Percentiles rank a stretch among this genome's conserved stretches.
Evolutionary conservation across 345 rosid genomes (phyloP).

Genomic region (Populus deltoides): DNA sequence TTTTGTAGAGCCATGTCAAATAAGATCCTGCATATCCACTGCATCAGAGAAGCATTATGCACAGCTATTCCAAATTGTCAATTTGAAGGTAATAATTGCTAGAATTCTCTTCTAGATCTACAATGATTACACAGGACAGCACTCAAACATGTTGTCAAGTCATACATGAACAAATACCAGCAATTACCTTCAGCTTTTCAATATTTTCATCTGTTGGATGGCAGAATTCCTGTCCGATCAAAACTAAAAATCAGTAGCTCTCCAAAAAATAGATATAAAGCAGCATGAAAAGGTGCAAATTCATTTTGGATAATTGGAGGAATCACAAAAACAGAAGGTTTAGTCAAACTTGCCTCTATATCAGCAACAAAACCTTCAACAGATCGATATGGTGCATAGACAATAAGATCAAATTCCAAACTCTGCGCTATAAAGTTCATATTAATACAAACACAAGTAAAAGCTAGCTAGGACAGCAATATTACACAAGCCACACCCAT

Average conservation of each 20-base stretch:
- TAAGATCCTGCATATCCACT: not conserved
- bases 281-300: not conserved
- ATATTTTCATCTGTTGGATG: constrained; percentile 50
- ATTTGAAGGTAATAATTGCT: not conserved
- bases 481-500: constrained; percentile 32
- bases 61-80: not conserved
- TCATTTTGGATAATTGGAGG: not conserved
- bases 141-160: not conserved
- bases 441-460: constrained; percentile 7
- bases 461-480: constrained; percentile 10
- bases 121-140: not conserved
- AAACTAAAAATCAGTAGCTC: constrained; percentile 14
- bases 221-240: constrained; percentile 52
- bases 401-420: constrained; percentile 95
- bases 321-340: not conserved
- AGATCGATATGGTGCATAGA: constrained; percentile 88
- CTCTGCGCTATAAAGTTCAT: constrained; percentile 50
- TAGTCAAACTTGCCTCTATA: constrained; percentile 54
- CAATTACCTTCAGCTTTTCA: constrained; percentile 60
- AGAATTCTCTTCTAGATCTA: not conserved
- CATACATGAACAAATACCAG: not conserved
- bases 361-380: constrained; percentile 82
- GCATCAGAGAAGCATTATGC: not conserved
- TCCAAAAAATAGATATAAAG: not conserved
- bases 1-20: not conserved